Conservation (phyloP, 208 protist genomes). For the Crithidia sp. region DNA sequence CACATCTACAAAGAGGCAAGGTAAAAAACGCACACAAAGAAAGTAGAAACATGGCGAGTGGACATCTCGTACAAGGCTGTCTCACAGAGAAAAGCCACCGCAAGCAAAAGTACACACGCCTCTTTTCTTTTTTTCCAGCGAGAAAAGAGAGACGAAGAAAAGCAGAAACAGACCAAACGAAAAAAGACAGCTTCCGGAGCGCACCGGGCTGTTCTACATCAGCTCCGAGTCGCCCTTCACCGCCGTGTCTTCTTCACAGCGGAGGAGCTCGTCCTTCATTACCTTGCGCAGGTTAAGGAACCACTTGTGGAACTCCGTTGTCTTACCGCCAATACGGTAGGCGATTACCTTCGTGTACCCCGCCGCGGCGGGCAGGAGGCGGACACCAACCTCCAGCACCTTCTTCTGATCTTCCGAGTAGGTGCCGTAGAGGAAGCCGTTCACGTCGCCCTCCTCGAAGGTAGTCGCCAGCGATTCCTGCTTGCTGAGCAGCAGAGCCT, state of each 20-base stretch:
- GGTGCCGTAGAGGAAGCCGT: slow-evolving; percentile 82
- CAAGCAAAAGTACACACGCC: too few species aligned
- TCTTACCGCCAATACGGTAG: slow-evolving; percentile 87
- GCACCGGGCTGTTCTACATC: slow-evolving; percentile 41
- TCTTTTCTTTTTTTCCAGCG: too few species aligned
- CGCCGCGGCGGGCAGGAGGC: slow-evolving; percentile 56
- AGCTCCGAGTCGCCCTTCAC: slow-evolving; percentile 86
- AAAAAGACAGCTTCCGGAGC: slow-evolving; percentile 1
- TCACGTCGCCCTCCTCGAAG: slow-evolving; percentile 63
- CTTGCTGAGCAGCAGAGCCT: slow-evolving; percentile 64
- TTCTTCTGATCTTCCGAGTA: slow-evolving; percentile 51
- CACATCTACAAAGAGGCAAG: neutral
- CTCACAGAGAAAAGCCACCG: too few species aligned
- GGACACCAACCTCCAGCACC: slow-evolving; percentile 75
- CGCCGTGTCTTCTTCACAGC: slow-evolving; percentile 84
- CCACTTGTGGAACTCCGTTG: slow-evolving; percentile 82
- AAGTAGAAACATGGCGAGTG: too few species aligned
- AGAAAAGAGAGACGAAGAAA: too few species aligned
- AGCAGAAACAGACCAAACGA: neutral
- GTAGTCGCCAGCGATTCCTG: slow-evolving; percentile 57
- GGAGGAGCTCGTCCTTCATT: slow-evolving; percentile 81
- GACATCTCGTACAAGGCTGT: neutral
- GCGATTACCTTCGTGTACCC: slow-evolving; percentile 86
- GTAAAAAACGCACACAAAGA: neutral
- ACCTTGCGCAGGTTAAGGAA: slow-evolving; percentile 74